Conservation (phyloP, 106 monocot genomes). For the Gastrodia elata region DNA sequence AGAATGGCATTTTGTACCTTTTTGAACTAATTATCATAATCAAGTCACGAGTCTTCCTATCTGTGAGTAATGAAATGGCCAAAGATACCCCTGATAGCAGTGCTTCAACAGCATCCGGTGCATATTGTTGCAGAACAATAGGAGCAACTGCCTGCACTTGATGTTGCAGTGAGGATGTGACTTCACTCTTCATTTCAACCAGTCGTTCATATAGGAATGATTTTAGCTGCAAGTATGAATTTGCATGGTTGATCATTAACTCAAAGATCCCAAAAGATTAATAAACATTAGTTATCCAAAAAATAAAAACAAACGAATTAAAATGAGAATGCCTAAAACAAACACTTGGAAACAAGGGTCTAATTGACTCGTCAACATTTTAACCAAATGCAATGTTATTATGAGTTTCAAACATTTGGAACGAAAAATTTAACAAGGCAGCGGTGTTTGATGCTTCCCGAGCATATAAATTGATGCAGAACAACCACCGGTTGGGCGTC, state of each 20-base stretch:
- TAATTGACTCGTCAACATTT: too few species aligned
- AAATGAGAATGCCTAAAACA: background rate
- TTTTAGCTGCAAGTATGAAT: constrained; percentile 45
- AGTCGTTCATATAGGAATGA: constrained; percentile 79
- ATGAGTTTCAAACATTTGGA: too few species aligned
- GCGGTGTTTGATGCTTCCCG: too few species aligned
- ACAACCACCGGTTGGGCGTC: too few species aligned
- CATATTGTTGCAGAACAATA: constrained; percentile 75
- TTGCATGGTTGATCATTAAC: background rate
- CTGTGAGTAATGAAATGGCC: constrained; percentile 73
- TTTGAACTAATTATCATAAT: constrained; percentile 98
- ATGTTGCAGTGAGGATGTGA: constrained; percentile 83
- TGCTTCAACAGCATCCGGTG: constrained; percentile 45
- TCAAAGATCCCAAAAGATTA: constrained; percentile 1
- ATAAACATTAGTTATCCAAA: background rate
- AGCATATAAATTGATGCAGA: too few species aligned
- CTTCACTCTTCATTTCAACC: constrained; percentile 76
- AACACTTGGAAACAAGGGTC: too few species aligned
- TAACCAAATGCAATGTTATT: too few species aligned
- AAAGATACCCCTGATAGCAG: constrained; percentile 58
- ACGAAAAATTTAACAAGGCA: too few species aligned
- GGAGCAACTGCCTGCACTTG: constrained; percentile 96
- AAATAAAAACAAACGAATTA: too few species aligned
- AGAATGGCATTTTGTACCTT: constrained; percentile 34
- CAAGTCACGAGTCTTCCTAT: constrained; percentile 78